Evolutionary conservation across 225 moss, liverwort and hornwort genomes (phyloP), one percentile per base, ranked within the genome.

Genomic region (Takakia lepidozioides): DNA sequence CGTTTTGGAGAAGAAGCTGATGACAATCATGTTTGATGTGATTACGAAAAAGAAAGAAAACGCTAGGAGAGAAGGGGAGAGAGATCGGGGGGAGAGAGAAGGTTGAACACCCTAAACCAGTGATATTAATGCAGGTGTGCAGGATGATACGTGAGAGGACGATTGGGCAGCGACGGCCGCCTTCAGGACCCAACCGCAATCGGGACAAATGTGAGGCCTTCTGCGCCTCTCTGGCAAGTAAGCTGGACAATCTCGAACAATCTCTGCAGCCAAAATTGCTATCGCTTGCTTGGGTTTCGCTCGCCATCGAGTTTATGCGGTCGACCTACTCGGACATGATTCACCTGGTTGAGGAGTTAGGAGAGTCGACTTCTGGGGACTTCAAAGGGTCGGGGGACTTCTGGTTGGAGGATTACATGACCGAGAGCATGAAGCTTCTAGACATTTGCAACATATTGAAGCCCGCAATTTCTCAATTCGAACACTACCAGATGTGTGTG

Each of bases 321-420:
- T 67, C 71, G 14, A 72, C 60, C 17, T 76, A 71, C 71, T 54
- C 76, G 14, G 71, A 76, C 60, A 64, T 76, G 76, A 68, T 71
- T 59, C 59, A 56, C 19, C 27, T 76, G 26, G 67, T 76, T 56
- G 76, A 76, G 42, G 64, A 67, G 11, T 56, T 67, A 51, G 50
- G 55, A 1, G 32, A 32, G 8, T 49, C 50, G 3, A 52, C 42
- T 26, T 65, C 69, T 55, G 61, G 50, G 0, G 52, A 61, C 8
- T 52, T 71, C 27, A 57, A 46, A 30, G 40, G 44, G 24, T 46
- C 49, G 24, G 49, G 67, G 29, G 71, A 76, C 44, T 63, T 46
- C 10, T 76, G 71, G 76, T 55, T 76, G 28, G 76, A 72, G 67
- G 67, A 71, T 53, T 76, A 76, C 64, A 76, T 76, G 76, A 60